Evolutionary conservation across 805 yeast species (phyloP), one percentile per base, ranked within the genome.

Genomic region (Ogataea ganodermae): DNA sequence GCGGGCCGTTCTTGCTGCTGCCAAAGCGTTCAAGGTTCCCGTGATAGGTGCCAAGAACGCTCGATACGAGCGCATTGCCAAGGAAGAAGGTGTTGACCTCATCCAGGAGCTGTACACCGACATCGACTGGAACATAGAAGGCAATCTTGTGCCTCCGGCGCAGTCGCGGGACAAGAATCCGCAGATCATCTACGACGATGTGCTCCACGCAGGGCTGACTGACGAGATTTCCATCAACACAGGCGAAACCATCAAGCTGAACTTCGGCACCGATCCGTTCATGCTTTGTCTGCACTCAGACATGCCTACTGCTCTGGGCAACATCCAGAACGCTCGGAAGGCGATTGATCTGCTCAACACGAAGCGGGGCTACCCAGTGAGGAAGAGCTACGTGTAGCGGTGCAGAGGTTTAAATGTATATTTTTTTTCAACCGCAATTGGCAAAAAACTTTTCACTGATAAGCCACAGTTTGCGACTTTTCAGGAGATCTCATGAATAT

Each of bases 61-160:
- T 1, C 59, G 51, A 16, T 69, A 62, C 43, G 62, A 52, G 22
- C 51, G 56, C 23, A 50, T 67, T 20, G 68, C 70, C 2, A 52
- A 50, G 9, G 67, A 61, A 35, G 58, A 53, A 52, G 69, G 66
- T 1, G 70, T 66, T 23, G 66, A 65, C 26, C 51, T 69, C 21
- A 67, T 69, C 45, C 73, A 69, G 46, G 73, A 69, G 46, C 54
- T 67, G 26, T 69, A 68, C 50, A 63, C 65, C 20, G 73, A 69
- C 46, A 51, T 67, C 35, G 69, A 68, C 46, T 68, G 69, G 62
- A 55, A 49, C 22, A 35, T 50, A 6, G 66, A 65, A 16, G 73
- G 73, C 5, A 52, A 42, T 6, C 53, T 69, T 21, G 59, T 69
- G 28, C 55, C 58, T 6, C 65, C 63, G 5, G 65, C 65, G 2